phyloP scores from a whole-genome alignment of 345 rosid species.

The Firmiana major region DNA sequence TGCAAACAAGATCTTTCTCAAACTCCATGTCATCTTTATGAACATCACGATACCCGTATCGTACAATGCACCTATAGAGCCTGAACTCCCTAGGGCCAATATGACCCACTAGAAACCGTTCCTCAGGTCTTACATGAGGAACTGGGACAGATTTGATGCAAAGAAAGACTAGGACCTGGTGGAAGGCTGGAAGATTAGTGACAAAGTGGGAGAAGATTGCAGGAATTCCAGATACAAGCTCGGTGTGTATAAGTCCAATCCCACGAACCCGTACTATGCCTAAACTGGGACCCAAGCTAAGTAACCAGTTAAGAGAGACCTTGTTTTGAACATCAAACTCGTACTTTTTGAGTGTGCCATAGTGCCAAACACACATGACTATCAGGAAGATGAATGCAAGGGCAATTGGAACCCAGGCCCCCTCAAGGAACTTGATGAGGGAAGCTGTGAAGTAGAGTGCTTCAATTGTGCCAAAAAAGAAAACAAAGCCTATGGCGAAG shows the following conservation, averaged over 20 bases:
- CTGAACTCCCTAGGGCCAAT: conserved; percentile 73
- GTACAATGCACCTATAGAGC: conserved; percentile 79
- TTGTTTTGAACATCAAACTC: conserved; percentile 88
- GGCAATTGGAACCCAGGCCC: conserved; percentile 95
- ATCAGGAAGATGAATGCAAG: conserved; percentile 68
- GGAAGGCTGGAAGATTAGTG: conserved; percentile 95
- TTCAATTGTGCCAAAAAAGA: conserved; percentile 80
- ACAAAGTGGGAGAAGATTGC: conserved; percentile 95
- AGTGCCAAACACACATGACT: conserved; percentile 90
- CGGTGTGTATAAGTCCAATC: conserved; percentile 84
- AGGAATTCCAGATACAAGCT: conserved; percentile 87
- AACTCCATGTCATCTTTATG: conserved; percentile 91
- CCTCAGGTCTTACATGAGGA: conserved; percentile 82
- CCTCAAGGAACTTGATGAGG: conserved; percentile 81
- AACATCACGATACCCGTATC: conserved; percentile 82
- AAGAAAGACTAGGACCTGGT: conserved; percentile 83
- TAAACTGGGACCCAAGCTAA: conserved; percentile 66
- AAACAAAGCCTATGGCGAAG: conserved; percentile 62
- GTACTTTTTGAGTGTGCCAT: conserved; percentile 71
- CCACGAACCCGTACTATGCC: conserved; percentile 88
- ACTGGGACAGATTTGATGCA: conserved; percentile 92
- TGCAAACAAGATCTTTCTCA: conserved; percentile 80
- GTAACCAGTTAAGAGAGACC: conserved; percentile 86
- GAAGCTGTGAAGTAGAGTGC: conserved; percentile 92
- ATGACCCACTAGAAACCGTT: conserved; percentile 75